Conservation (phyloP, 1,139 yeast genomes). For the Magnusiomyces paraingens region DNA sequence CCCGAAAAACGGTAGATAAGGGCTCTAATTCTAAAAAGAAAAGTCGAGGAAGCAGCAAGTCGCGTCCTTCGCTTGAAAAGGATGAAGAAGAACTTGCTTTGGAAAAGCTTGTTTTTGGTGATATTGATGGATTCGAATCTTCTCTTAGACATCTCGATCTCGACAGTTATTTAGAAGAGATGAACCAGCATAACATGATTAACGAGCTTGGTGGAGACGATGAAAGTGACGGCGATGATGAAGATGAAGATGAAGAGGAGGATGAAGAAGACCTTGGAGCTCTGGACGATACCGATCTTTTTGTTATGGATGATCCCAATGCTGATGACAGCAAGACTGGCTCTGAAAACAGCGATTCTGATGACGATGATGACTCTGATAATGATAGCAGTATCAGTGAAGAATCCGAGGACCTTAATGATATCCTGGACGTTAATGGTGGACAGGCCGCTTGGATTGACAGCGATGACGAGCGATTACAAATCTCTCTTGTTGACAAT, state of each 20-base stretch:
- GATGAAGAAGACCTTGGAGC: constrained; percentile 27
- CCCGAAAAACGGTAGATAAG: background rate
- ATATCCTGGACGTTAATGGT: constrained; percentile 28
- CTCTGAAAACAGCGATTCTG: constrained; percentile 31
- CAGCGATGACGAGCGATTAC: constrained; percentile 78
- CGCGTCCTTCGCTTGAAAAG: constrained; percentile 42
- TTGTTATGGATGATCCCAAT: constrained; percentile 30
- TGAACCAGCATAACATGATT: constrained; percentile 41
- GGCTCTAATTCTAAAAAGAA: background rate
- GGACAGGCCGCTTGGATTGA: constrained; percentile 75
- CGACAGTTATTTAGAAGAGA: constrained; percentile 42
- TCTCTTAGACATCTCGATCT: constrained; percentile 53
- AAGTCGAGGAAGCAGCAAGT: background rate
- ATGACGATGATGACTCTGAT: constrained; percentile 23
- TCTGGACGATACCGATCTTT: constrained; percentile 33
- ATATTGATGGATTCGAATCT: constrained; percentile 65
- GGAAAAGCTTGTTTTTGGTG: constrained; percentile 88
- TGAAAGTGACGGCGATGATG: constrained; percentile 31
- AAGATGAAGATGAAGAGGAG: constrained; percentile 26
- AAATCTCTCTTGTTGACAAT: constrained; percentile 52
- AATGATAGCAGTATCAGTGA: constrained; percentile 32
- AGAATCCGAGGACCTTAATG: constrained; percentile 34
- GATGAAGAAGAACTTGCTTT: constrained; percentile 75
- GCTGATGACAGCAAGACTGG: constrained; percentile 27
- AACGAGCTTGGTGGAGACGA: constrained; percentile 30